Conservation (phyloP, 2,329 filamentous ascomycete species). For the Cytospora mali region DNA sequence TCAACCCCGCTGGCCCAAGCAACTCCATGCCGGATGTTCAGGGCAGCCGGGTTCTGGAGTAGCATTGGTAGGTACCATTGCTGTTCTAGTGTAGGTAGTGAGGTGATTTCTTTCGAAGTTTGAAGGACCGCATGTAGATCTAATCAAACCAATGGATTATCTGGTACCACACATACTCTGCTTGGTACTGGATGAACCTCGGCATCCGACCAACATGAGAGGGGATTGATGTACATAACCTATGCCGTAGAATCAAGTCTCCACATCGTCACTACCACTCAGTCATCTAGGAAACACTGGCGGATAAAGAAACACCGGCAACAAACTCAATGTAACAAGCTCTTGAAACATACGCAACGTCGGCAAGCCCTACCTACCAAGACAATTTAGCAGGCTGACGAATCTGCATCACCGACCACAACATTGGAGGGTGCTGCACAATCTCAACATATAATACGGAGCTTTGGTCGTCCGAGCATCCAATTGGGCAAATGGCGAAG, state of each 20-base stretch:
- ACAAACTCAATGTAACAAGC: background rate
- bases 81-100: background rate
- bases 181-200: background rate
- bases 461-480: background rate
- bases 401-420: constrained; percentile 16
- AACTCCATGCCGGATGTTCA: background rate
- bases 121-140: background rate
- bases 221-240: background rate
- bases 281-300: background rate
- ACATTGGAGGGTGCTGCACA: constrained; percentile 17
- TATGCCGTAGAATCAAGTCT: background rate
- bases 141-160: background rate
- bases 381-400: constrained; percentile 11
- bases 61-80: too few relatives aligned
- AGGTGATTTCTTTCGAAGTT: background rate
- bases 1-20: background rate
- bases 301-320: background rate
- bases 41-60: background rate
- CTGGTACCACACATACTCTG: background rate
- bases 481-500: constrained; percentile 6
- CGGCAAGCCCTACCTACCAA: constrained; percentile 22
- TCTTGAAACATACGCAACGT: constrained; percentile 19
- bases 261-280: background rate
- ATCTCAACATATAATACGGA: constrained; percentile 3
- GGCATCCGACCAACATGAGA: background rate